phyloP scores from a whole-genome alignment of 805 yeast genomes.

The Hyphopichia homilentoma region DNA sequence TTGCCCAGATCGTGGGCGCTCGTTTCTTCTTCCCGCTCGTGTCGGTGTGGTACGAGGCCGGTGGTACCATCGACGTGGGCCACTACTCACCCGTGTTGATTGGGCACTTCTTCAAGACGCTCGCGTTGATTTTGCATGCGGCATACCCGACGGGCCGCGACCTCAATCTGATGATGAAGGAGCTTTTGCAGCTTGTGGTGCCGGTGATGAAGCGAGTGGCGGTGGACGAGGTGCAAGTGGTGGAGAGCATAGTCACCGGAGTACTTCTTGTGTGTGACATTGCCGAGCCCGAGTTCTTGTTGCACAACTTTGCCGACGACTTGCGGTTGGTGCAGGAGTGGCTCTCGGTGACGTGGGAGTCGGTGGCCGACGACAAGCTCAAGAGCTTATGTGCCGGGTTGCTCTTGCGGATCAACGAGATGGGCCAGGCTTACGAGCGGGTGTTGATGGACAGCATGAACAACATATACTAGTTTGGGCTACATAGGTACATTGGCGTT shows the following conservation, averaged over 20 bases:
- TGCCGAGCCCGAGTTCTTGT: slow-evolving; percentile 22
- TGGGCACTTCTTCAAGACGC: slow-evolving; percentile 57
- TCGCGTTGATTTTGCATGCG: slow-evolving; percentile 53
- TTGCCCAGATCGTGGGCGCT: slow-evolving; percentile 41
- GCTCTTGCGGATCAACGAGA: slow-evolving; percentile 22
- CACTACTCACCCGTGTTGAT: slow-evolving; percentile 50
- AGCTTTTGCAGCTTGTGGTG: slow-evolving; percentile 37
- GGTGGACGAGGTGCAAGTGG: slow-evolving; percentile 28
- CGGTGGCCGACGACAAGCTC: slow-evolving; percentile 30
- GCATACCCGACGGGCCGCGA: slow-evolving; percentile 54
- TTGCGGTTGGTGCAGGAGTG: slow-evolving; percentile 20
- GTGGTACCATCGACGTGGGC: slow-evolving; percentile 44
- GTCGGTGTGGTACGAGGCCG: slow-evolving; percentile 48
- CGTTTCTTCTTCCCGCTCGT: slow-evolving; percentile 53
- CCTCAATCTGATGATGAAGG: slow-evolving; percentile 54
- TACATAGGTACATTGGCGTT: too few species aligned
- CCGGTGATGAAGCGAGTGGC: slow-evolving; percentile 16
- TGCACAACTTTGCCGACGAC: slow-evolving; percentile 17
- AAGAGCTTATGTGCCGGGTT: slow-evolving; percentile 40
- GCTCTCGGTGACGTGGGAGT: slow-evolving; percentile 29
- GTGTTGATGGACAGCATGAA: slow-evolving; percentile 28
- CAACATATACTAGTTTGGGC: slow-evolving; percentile 15
- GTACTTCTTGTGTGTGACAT: slow-evolving; percentile 32
- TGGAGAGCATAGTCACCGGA: slow-evolving; percentile 39
- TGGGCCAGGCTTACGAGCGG: slow-evolving; percentile 23